Evolutionary conservation across 176 grass and related monocot genomes (phyloP).

Genomic region (Avena eriantha): DNA sequence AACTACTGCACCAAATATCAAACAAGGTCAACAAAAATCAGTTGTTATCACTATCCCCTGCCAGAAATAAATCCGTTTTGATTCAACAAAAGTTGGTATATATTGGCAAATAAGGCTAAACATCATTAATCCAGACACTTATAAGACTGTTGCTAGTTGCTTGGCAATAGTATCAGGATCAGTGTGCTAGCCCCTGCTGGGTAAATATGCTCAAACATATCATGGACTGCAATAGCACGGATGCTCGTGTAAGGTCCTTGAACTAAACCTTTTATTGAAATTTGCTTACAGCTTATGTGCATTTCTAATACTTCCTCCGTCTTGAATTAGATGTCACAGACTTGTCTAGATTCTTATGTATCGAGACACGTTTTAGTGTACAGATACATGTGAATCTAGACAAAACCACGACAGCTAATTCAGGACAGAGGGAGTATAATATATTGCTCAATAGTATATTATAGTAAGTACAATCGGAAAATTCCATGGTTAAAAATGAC

Average conservation of each 20-base stretch:
- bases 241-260: not conserved
- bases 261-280: slow-evolving; percentile 9
- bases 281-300: not conserved
- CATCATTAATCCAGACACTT: not conserved
- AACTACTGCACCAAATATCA: slow-evolving; percentile 4
- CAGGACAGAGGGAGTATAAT: not conserved
- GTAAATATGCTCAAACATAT: slow-evolving; percentile 24
- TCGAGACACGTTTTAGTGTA: no score
- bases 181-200: slow-evolving; percentile 21
- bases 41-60: slow-evolving; percentile 20
- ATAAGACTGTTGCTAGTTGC: not conserved
- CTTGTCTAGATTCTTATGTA: no score
- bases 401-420: no score
- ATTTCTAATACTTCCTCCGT: not conserved
- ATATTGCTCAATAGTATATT: not conserved
- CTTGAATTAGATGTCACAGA: no score
- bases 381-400: no score
- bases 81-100: slow-evolving; percentile 11
- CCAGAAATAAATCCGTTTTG: slow-evolving; percentile 18
- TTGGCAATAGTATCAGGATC: not conserved
- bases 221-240: not conserved
- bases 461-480: not conserved
- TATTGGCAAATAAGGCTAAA: slow-evolving; percentile 8
- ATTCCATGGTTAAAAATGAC: not conserved
- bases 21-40: slow-evolving; percentile 20